A percentile compares a stretch with the other conserved stretches of the same genome.
Conservation (phyloP, 208 protist genomes). For the Crithidia acanthocephali region DNA sequence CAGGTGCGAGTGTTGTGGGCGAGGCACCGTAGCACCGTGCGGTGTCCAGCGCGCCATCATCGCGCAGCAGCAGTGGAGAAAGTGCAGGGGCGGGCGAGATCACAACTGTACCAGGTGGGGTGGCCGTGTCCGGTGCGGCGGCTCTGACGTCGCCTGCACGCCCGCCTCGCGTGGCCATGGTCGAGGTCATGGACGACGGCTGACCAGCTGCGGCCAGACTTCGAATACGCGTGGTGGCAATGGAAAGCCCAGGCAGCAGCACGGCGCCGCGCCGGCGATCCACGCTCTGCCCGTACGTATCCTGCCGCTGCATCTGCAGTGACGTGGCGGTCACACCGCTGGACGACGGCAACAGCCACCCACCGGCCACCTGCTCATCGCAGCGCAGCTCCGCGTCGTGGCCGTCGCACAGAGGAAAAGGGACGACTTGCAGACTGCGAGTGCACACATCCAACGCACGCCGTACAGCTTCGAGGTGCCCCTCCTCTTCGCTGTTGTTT, state of each 20-base stretch:
- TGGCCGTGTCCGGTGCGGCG: conserved; percentile 7
- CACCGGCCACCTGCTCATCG: conserved; percentile 12
- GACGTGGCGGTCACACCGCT: neutral
- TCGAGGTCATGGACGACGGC: too few species aligned
- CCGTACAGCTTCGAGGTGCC: conserved; percentile 2
- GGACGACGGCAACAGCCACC: conserved; percentile 27
- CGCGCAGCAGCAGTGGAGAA: neutral
- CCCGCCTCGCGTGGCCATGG: too few species aligned
- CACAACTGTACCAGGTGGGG: conserved; percentile 32
- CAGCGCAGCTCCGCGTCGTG: conserved; percentile 16
- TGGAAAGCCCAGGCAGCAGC: conserved; percentile 44
- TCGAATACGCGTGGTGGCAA: conserved; percentile 42
- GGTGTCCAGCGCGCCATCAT: neutral
- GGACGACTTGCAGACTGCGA: conserved; percentile 26
- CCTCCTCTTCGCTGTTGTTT: neutral
- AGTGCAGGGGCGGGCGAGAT: conserved; percentile 18
- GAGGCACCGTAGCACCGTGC: conserved; percentile 7
- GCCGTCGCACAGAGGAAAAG: conserved; percentile 28
- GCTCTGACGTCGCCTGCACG: neutral
- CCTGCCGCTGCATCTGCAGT: conserved; percentile 8
- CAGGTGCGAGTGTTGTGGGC: neutral
- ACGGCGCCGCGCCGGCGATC: conserved; percentile 18
- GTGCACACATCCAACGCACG: conserved; percentile 21
- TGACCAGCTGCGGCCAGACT: conserved; percentile 5
- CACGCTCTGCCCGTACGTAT: neutral